Conservation (phyloP, 768 basidiomycete species). For the Sarcodon sp. region DNA sequence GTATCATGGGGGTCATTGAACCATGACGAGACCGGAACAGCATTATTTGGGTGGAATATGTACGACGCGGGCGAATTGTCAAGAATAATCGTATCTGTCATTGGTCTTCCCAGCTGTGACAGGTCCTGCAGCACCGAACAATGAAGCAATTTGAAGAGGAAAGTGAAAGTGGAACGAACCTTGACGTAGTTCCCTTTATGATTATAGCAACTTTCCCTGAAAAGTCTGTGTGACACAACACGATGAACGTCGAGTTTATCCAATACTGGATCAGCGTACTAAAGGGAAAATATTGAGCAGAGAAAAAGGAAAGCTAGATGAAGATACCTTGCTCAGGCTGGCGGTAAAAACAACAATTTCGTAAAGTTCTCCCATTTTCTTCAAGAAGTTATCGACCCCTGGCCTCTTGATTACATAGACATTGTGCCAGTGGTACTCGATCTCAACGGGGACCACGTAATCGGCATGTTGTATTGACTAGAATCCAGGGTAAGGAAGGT, state of each 20-base stretch:
- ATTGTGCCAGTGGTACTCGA: slow-evolving; percentile 97
- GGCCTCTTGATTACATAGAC: slow-evolving; percentile 99
- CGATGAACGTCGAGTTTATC: slow-evolving; percentile 92
- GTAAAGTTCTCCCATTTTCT: slow-evolving; percentile 97
- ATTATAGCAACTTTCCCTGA: slow-evolving; percentile 98
- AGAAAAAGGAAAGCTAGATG: background rate
- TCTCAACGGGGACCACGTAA: slow-evolving; percentile 98
- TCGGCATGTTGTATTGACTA: slow-evolving; percentile 92
- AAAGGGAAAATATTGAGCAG: slow-evolving; percentile 1
- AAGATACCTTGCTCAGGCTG: slow-evolving; percentile 83
- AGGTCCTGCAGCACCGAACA: slow-evolving; percentile 55
- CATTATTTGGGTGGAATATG: slow-evolving; percentile 98
- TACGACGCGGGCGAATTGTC: slow-evolving; percentile 99
- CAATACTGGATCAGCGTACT: slow-evolving; percentile 98
- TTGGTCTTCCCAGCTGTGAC: slow-evolving; percentile 91
- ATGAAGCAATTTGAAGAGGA: background rate
- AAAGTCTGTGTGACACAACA: slow-evolving; percentile 88
- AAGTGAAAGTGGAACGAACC: slow-evolving; percentile 28
- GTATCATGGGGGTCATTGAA: slow-evolving; percentile 99
- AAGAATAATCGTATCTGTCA: slow-evolving; percentile 90
- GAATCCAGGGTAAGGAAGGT: slow-evolving; percentile 2
- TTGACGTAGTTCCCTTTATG: slow-evolving; percentile 99
- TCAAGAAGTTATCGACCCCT: slow-evolving; percentile 93
- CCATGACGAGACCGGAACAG: slow-evolving; percentile 98
- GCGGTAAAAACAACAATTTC: slow-evolving; percentile 98